phyloP scores from a whole-genome alignment of 164 flowering plant species.

The Sextonia rubra region DNA sequence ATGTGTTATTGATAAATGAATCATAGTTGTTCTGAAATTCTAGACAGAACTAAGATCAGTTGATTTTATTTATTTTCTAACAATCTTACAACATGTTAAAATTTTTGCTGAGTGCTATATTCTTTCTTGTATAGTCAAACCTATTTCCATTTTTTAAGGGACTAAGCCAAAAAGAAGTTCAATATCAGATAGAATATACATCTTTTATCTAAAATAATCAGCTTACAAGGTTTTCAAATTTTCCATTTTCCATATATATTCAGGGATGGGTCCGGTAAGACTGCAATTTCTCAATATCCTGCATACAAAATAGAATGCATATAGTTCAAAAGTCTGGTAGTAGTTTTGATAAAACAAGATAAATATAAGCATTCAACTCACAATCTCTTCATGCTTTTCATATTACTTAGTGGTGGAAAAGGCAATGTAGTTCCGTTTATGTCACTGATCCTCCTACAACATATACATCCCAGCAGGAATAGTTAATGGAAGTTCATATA shows the following conservation, averaged over 20 bases:
- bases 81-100: too few relatives aligned
- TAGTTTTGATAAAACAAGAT: background rate
- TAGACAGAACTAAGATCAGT: too few relatives aligned
- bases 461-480: background rate
- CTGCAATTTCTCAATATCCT: constrained; percentile 58
- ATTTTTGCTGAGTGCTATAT: too few relatives aligned
- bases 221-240: constrained; percentile 48
- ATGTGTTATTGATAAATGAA: too few relatives aligned
- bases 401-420: constrained; percentile 43
- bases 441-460: constrained; percentile 70
- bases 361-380: constrained; percentile 25
- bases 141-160: background rate
- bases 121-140: background rate
- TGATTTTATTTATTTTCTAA: too few relatives aligned
- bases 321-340: background rate
- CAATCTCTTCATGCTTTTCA: constrained; percentile 35
- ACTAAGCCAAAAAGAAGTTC: too few relatives aligned
- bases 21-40: too few relatives aligned
- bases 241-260: constrained; percentile 38
- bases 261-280: constrained; percentile 49
- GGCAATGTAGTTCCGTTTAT: constrained; percentile 34
- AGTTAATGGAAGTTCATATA: background rate
- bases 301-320: background rate
- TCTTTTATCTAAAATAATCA: background rate
- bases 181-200: background rate